Evolutionary conservation across 495 filamentous ascomycete genomes (phyloP), one percentile per base, ranked within the genome.

Genomic region (Hypoxylon trugodes): DNA sequence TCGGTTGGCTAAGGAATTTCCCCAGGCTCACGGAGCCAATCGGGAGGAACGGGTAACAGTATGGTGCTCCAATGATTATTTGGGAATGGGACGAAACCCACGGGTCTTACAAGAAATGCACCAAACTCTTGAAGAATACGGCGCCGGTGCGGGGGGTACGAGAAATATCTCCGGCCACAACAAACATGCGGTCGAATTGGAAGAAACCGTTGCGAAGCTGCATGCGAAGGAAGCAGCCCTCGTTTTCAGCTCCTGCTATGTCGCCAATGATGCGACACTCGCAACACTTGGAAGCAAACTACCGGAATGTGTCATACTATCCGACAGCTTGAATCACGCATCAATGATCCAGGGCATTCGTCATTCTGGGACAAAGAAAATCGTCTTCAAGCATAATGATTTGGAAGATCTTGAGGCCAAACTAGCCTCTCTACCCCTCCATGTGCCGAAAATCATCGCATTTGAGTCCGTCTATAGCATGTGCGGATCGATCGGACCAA

Each of bases 281-380:
- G 95, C 95, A 7, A 98, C 95, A 4, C 82, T 98, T 16, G 95
- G 95, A 5, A 96, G 91, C 74, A 98, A 98, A 77, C 79, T 98
- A 70, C 96, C 95, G 8, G 87, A 96, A 68, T 98, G 95, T 75
- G 95, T 98, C 18, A 96, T 97, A 56, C 78, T 98, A 5, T 96
- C 92, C 8, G 95, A 98, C 77, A 93, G 89, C 71, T 80, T 97
- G 65, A 98, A 98, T 72, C 95, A 98, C 73, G 95, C 96, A 13
- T 97, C 93, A 16, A 98, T 98, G 95, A 98, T 98, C 66, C 96
- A 98, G 77, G 95, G 95, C 45, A 98, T 98, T 69, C 92, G 96
- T 15, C 95, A 98, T 78, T 97, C 93, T 4, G 91, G 93, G 16
- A 90, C 95, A 13, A 92, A 89, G 78, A 98, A 98, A 80, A 84